A percentile compares a stretch with the other conserved stretches of the same genome.
Evolutionary conservation across 768 basidiomycete genomes (phyloP).

Genomic region (Podaxis pistillaris): DNA sequence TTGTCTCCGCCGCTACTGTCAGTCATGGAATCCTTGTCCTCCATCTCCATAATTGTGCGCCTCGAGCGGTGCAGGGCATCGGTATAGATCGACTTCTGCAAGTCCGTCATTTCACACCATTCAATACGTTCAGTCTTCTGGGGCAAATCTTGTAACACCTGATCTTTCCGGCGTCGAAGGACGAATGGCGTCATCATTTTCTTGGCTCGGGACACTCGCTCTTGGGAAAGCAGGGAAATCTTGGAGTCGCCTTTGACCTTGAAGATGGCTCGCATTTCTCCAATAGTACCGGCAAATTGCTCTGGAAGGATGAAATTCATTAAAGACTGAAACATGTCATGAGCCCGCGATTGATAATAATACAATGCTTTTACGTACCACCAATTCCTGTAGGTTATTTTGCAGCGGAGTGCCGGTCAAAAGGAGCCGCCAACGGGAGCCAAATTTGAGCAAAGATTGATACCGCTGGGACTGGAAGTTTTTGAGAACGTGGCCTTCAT

Average conservation of each 20-base stretch:
- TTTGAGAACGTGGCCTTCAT: constrained; percentile 97
- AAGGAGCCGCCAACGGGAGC: constrained; percentile 85
- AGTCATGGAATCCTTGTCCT: constrained; percentile 21
- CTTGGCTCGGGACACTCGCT: constrained; percentile 92
- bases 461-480: constrained; percentile 98
- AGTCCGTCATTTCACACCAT: constrained; percentile 89
- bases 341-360: constrained; percentile 1
- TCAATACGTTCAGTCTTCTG: constrained; percentile 91
- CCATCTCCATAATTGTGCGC: constrained; percentile 66
- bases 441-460: constrained; percentile 80
- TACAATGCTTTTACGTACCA: constrained; percentile 50
- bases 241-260: constrained; percentile 94
- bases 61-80: constrained; percentile 84
- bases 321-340: constrained; percentile 63
- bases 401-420: constrained; percentile 96
- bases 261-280: constrained; percentile 89
- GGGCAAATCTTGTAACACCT: constrained; percentile 92
- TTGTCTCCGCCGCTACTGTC: constrained; percentile 25
- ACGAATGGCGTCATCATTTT: constrained; percentile 99
- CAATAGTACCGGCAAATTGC: constrained; percentile 76
- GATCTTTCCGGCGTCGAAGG: constrained; percentile 93
- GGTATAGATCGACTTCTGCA: constrained; percentile 81
- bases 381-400: constrained; percentile 86
- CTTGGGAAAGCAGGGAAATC: constrained; percentile 83
- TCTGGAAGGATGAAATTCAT: constrained; percentile 97